These are phyloP conservation scores for Trypanosoma brucei DNA, from an alignment of 208 protist species.

Conservation along the genomic window DNA sequence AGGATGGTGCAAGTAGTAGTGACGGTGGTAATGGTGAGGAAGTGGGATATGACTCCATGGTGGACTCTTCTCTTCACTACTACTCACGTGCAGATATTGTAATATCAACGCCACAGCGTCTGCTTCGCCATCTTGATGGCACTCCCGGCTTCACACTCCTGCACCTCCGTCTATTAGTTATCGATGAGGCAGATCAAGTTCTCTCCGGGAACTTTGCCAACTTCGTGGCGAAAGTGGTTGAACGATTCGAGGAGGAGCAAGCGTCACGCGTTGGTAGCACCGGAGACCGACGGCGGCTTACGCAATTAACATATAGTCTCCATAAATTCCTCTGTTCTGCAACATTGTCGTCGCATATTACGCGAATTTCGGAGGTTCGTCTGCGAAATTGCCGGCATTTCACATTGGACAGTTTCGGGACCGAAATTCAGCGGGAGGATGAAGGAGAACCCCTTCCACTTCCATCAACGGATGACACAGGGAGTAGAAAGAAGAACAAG, in stretches of 20 bases:
- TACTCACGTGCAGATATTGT: constrained; percentile 77
- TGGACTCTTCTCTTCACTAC: constrained; percentile 19
- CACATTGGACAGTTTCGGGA: constrained; percentile 68
- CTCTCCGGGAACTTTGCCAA: constrained; percentile 74
- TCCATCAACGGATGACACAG: neutral
- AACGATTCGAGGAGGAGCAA: constrained; percentile 65
- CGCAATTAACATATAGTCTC: constrained; percentile 32
- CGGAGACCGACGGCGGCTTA: constrained; percentile 8
- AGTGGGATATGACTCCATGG: neutral
- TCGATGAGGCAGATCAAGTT: constrained; percentile 89
- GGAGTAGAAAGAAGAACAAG: constrained; percentile 14
- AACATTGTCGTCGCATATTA: constrained; percentile 81
- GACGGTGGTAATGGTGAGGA: neutral
- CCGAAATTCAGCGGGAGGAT: constrained; percentile 30
- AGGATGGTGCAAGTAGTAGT: neutral
- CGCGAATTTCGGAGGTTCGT: constrained; percentile 75
- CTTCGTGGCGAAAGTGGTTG: constrained; percentile 74
- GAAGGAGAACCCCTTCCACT: constrained; percentile 26
- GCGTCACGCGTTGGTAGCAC: constrained; percentile 6
- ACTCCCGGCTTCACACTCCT: constrained; percentile 57
- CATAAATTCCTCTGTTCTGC: constrained; percentile 90
- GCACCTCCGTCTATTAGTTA: constrained; percentile 69
- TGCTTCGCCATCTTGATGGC: constrained; percentile 73
- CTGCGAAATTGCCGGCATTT: constrained; percentile 85
- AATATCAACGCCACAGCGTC: constrained; percentile 76